Evolutionary conservation across 495 filamentous ascomycete species (phyloP).

Genomic region (Penicillium canariense): DNA sequence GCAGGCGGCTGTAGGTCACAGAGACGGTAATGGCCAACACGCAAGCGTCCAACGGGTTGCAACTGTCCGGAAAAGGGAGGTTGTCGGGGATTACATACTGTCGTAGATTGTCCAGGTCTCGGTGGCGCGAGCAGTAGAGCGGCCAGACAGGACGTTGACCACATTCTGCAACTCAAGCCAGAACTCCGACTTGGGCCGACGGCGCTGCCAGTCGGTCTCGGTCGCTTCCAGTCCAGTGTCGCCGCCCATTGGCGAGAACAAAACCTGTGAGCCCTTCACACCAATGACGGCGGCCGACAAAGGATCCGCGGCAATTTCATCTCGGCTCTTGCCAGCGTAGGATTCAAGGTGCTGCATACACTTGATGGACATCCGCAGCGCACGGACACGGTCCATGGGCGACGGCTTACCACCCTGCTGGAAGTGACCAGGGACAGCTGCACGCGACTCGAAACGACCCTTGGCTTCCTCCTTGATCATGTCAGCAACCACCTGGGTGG

Average conservation of each 20-base stretch:
- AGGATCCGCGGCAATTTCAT: constrained; percentile 67
- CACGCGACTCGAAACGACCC: constrained; percentile 88
- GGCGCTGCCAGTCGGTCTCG: constrained; percentile 90
- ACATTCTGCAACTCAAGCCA: constrained; percentile 80
- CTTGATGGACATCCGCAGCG: constrained; percentile 85
- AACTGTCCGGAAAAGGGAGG: constrained; percentile 10
- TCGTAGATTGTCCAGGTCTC: constrained; percentile 35
- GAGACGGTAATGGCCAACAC: not conserved
- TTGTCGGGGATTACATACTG: constrained; percentile 28
- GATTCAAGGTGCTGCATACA: constrained; percentile 86
- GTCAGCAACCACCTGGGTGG: constrained; percentile 86
- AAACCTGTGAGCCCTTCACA: constrained; percentile 83
- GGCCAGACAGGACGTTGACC: constrained; percentile 80
- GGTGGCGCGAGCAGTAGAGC: constrained; percentile 39
- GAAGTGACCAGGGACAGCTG: constrained; percentile 92
- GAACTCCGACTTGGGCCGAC: constrained; percentile 80
- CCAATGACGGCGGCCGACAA: constrained; percentile 81
- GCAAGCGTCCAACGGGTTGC: not conserved
- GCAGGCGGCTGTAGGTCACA: not conserved
- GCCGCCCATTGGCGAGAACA: constrained; percentile 73
- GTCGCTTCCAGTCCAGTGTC: constrained; percentile 66
- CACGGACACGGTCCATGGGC: constrained; percentile 93
- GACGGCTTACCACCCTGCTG: constrained; percentile 94
- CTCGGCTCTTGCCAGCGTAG: constrained; percentile 62
- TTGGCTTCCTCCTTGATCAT: constrained; percentile 94